Evolutionary conservation across 148 eudicot species (phyloP), one percentile per base, ranked within the genome.

Genomic region (Pharnaceum exiguum): DNA sequence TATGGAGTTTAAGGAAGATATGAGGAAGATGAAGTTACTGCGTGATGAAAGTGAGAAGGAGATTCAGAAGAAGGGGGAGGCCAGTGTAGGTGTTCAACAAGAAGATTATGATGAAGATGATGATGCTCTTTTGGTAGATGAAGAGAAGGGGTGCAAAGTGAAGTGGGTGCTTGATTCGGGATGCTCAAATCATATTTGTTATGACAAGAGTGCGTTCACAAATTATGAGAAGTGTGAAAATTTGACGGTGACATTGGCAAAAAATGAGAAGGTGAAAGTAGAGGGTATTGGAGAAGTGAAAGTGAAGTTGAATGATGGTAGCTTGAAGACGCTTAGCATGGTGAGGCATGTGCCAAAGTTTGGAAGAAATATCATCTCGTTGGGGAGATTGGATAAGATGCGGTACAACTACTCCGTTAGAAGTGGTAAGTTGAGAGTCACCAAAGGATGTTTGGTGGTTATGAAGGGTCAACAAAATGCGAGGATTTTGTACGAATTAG

Each of bases 301-400:
- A 15, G 4, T 59, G 11, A 19, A 17, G n/a, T 2, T 29, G 2
- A 4, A 44, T 16, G 50, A 45, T 45, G 63, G 51, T n/a, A 5
- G 5, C 2, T 8, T 12, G 0, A 4, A 4, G 1, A 46, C 3
- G 37, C 25, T 45, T 3, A 15, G 1, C 2, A 36, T n/a, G 8
- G 63, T 59, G 17, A 43, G 19, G 15, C 17, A 59, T n/a, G 24
- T 59, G 7, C 52, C 63, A n/a, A 11, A 39, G 1, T 23, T 45
- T 24, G 30, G 17, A 9, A 29, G 39, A 28, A 59, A 45, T 28
- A 24, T 59, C 1, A 59, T 59, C 7, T 59, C 40, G 6, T 23
- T 58, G 16, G 52, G 35, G 4, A 45, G 23, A 16, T 10, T 59
- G 10, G 52, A 59, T 28, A 1, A 9, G 1, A 5, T 42, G 11